Conservation (phyloP, 768 basidiomycete genomes). For the Leccinum incarnatum region DNA sequence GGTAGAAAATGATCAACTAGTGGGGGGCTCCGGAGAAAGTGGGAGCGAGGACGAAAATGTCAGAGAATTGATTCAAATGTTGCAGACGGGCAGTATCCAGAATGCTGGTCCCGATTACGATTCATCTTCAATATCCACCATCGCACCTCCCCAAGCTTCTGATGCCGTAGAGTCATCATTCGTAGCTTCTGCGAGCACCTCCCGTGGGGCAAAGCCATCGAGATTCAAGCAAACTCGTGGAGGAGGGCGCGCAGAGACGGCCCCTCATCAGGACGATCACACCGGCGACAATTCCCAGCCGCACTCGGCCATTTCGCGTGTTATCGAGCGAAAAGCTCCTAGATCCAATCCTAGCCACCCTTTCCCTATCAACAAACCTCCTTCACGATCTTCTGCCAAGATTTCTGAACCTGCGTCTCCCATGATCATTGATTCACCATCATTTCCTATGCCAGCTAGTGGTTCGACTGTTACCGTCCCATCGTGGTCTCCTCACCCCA, state of each 20-base stretch:
- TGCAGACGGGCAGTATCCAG: conserved; percentile 49
- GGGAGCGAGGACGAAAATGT: conserved; percentile 50
- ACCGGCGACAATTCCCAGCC: conserved; percentile 32
- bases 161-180: not conserved
- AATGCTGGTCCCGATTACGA: conserved; percentile 50
- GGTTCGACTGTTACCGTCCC: not conserved
- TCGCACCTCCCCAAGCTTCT: not conserved
- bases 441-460: conserved; percentile 12
- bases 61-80: conserved; percentile 50
- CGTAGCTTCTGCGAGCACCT: not conserved
- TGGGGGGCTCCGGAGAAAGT: conserved; percentile 52
- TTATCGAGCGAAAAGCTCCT: conserved; percentile 26
- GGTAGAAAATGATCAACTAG: conserved; percentile 47
- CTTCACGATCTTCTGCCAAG: conserved; percentile 1
- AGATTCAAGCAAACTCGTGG: conserved; percentile 42
- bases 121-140: conserved; percentile 2
- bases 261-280: conserved; percentile 26
- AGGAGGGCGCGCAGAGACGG: not conserved
- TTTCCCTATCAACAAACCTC: conserved; percentile 19
- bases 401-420: conserved; percentile 5
- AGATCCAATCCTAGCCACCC: conserved; percentile 4
- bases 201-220: conserved; percentile 38
- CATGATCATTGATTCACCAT: conserved; percentile 19
- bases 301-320: conserved; percentile 29
- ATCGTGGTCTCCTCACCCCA: conserved; percentile 6